Conservation (phyloP, 2,329 filamentous ascomycete species). For the Lecanicillium sp. region DNA sequence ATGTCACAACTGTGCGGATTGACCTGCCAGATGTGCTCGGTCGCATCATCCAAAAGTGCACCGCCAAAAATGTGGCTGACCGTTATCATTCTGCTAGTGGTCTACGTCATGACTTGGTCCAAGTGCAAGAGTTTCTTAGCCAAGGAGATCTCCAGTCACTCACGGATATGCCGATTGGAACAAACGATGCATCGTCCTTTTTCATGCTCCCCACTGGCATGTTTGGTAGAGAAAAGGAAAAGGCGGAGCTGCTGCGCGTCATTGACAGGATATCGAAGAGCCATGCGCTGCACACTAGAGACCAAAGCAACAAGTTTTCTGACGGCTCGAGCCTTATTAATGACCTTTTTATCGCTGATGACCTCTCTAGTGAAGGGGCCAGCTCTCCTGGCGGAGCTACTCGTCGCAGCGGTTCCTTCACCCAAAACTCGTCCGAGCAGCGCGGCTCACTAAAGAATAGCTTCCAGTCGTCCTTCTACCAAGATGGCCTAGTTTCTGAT, state of each 20-base stretch:
- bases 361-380: constrained; percentile 50
- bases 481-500: constrained; percentile 33
- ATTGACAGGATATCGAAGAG: constrained; percentile 69
- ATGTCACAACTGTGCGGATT: constrained; percentile 66
- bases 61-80: constrained; percentile 77
- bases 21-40: constrained; percentile 80
- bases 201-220: constrained; percentile 78
- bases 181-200: constrained; percentile 85
- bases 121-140: constrained; percentile 64
- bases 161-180: constrained; percentile 65
- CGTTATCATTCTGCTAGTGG: constrained; percentile 86
- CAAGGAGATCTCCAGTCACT: constrained; percentile 67
- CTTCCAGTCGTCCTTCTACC: constrained; percentile 33
- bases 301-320: constrained; percentile 37
- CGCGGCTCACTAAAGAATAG: constrained; percentile 27
- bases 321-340: constrained; percentile 47
- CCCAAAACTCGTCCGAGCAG: constrained; percentile 35
- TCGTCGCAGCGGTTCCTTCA: constrained; percentile 40
- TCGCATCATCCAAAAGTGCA: constrained; percentile 84
- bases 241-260: constrained; percentile 59
- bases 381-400: constrained; percentile 48
- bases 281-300: constrained; percentile 41
- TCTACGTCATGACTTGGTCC: constrained; percentile 69
- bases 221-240: constrained; percentile 71
- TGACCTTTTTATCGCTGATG: constrained; percentile 37